Evolutionary conservation across 805 yeast species (phyloP).

Genomic region (Ogataea nakhonphanomensis): DNA sequence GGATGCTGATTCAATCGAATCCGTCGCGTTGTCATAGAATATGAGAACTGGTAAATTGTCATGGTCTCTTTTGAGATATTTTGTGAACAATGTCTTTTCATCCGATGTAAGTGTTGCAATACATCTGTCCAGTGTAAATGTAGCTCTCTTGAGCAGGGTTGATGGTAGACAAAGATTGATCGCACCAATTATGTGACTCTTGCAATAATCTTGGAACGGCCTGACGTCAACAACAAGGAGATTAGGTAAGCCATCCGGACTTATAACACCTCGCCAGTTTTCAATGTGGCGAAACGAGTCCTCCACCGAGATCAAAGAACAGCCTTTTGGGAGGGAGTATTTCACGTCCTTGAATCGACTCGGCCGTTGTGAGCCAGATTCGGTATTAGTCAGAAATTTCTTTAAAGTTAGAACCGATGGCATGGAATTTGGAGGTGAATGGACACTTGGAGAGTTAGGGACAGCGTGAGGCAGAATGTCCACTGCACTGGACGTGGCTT

Average conservation of each 20-base stretch:
- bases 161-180: constrained; percentile 84
- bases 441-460: not conserved
- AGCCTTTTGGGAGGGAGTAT: constrained; percentile 21
- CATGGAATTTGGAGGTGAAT: not conserved
- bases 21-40: constrained; percentile 48
- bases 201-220: constrained; percentile 71
- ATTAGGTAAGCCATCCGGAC: constrained; percentile 27
- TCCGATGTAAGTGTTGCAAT: constrained; percentile 54
- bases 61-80: constrained; percentile 30
- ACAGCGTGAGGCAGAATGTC: not conserved
- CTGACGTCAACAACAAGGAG: constrained; percentile 70
- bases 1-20: constrained; percentile 32
- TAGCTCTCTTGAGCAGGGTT: constrained; percentile 74
- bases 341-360: constrained; percentile 24
- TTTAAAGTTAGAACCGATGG: constrained; percentile 12
- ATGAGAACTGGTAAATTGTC: constrained; percentile 41
- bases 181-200: constrained; percentile 54
- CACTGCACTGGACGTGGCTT: constrained; percentile 2
- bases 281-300: constrained; percentile 20
- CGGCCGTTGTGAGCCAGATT: constrained; percentile 16
- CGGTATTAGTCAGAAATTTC: constrained; percentile 16
- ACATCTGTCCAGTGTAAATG: constrained; percentile 63
- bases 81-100: constrained; percentile 44
- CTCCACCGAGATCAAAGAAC: constrained; percentile 17
- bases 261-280: constrained; percentile 17